Conservation (phyloP, 2,329 filamentous ascomycete genomes). For the Zopfia rhizophila region DNA sequence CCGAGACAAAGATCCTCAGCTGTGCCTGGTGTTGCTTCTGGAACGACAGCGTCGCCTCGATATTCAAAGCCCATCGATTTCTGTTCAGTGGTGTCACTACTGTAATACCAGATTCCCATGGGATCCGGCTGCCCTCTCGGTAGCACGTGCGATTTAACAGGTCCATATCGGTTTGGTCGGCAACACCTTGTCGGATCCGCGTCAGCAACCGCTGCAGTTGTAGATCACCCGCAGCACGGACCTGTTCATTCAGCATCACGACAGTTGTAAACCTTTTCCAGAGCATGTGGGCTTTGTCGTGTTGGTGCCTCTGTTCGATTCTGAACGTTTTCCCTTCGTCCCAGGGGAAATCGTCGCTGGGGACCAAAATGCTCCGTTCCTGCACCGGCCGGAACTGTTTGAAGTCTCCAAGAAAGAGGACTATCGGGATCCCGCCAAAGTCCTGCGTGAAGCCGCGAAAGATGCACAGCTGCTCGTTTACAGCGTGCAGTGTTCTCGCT, state of each 20-base stretch:
- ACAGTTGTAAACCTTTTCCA: constrained; percentile 13
- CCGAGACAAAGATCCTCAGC: constrained; percentile 15
- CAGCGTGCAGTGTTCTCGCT: constrained; percentile 1
- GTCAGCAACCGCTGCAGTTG: constrained; percentile 2
- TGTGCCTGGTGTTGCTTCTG: constrained; percentile 10
- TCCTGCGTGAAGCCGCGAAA: constrained; percentile 2
- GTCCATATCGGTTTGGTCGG: constrained; percentile 1
- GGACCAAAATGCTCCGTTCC: constrained; percentile 5
- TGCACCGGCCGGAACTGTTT: constrained; percentile 9
- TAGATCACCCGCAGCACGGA: constrained; percentile 3
- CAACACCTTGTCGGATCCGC: constrained; percentile 5
- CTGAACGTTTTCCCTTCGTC: constrained; percentile 8
- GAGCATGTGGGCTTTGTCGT: constrained; percentile 13
- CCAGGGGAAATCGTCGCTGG: constrained; percentile 2
- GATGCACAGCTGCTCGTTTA: constrained; percentile 3
- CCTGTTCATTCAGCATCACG: no score
- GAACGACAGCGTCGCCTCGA: constrained; percentile 14
- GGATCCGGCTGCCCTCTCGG: constrained; percentile 9
- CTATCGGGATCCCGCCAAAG: constrained; percentile 10
- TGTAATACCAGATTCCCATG: constrained; percentile 9
- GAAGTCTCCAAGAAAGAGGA: constrained; percentile 8
- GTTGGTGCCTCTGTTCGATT: constrained; percentile 8
- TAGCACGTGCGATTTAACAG: constrained; percentile 6
- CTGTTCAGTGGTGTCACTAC: constrained; percentile 12
- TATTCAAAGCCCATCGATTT: constrained; percentile 16